These are phyloP conservation scores for Debaryomyces coudertii DNA, from an alignment of 1,139 yeast species.

Conservation along the genomic window DNA sequence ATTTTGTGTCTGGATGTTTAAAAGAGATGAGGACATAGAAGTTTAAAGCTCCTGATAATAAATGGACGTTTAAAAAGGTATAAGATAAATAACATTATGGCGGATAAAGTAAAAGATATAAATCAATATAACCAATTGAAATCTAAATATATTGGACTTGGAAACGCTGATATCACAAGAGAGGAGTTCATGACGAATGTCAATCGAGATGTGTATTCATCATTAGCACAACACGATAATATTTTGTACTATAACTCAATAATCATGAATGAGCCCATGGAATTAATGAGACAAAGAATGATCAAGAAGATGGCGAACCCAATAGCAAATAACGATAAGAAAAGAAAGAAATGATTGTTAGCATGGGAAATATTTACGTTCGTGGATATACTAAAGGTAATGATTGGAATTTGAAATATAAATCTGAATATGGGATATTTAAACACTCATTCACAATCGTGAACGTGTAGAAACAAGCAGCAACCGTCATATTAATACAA, in stretches of 20 bases:
- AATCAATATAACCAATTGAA: slow-evolving; percentile 65
- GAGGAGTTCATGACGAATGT: slow-evolving; percentile 52
- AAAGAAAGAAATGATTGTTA: neutral
- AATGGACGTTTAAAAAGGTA: neutral
- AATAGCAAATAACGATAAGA: slow-evolving; percentile 8
- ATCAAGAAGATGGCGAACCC: slow-evolving; percentile 65
- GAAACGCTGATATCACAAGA: slow-evolving; percentile 67
- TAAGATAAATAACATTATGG: slow-evolving; percentile 36
- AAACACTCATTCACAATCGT: no score
- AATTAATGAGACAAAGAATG: slow-evolving; percentile 49
- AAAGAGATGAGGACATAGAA: slow-evolving; percentile 1
- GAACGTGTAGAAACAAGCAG: neutral
- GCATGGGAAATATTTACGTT: neutral
- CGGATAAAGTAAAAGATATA: slow-evolving; percentile 69
- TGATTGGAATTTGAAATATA: no score
- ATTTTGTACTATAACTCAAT: slow-evolving; percentile 68
- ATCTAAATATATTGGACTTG: slow-evolving; percentile 68
- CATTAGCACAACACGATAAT: slow-evolving; percentile 70
- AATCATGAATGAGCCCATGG: slow-evolving; percentile 58
- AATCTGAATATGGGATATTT: neutral
- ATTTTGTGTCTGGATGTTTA: neutral
- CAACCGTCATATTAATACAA: neutral
- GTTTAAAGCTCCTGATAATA: neutral
- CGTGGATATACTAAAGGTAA: neutral
- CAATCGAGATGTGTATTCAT: slow-evolving; percentile 73